These are phyloP conservation scores for Scheffersomyces titani DNA, from an alignment of 1,139 yeast genomes.

Conservation along the genomic window DNA sequence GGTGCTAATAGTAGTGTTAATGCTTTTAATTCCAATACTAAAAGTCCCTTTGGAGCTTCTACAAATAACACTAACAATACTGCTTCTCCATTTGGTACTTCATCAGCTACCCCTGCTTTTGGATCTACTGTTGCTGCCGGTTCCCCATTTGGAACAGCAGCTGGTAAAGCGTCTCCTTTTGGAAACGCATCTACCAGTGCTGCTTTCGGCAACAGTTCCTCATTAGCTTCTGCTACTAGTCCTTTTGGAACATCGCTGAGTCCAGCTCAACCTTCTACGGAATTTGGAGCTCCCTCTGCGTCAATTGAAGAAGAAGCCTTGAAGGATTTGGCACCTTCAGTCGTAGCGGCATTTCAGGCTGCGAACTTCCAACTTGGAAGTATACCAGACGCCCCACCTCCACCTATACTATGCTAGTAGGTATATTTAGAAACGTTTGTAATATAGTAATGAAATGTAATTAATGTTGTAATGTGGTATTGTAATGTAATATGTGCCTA, in stretches of 20 bases:
- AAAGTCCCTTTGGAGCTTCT: conserved; percentile 10
- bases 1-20: neutral
- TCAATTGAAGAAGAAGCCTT: conserved; percentile 19
- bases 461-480: neutral
- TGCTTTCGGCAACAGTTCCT: conserved; percentile 1
- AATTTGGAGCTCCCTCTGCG: neutral
- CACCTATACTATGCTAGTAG: conserved; percentile 32
- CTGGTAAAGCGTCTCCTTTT: conserved; percentile 5
- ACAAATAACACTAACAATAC: conserved; percentile 4
- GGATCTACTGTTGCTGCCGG: conserved; percentile 3
- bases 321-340: conserved; percentile 41
- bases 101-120: conserved; percentile 7
- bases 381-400: conserved; percentile 84
- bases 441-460: neutral
- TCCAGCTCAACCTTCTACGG: neutral
- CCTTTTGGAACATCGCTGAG: conserved; percentile 1
- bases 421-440: neutral
- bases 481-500: neutral
- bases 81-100: conserved; percentile 15
- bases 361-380: conserved; percentile 57
- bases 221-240: neutral
- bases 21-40: conserved; percentile 6
- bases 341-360: conserved; percentile 53
- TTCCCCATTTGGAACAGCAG: conserved; percentile 10
- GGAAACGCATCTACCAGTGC: conserved; percentile 2